phyloP scores from a whole-genome alignment of 495 filamentous ascomycete genomes.

The Penicillium maclennaniae region DNA sequence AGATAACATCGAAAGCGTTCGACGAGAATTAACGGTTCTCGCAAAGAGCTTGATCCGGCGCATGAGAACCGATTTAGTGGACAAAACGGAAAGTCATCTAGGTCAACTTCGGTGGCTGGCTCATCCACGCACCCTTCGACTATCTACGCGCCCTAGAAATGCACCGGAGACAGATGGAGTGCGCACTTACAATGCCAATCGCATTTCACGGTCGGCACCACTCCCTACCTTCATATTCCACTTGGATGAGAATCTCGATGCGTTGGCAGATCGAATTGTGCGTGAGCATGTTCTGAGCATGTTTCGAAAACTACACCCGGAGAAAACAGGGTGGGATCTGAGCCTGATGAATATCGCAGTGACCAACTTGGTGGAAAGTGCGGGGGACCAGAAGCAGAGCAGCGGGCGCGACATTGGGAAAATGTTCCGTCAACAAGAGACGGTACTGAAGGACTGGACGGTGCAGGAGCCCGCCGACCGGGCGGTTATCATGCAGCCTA shows the following conservation, averaged over 20 bases:
- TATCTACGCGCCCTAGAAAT: conserved; percentile 69
- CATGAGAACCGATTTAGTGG: conserved; percentile 73
- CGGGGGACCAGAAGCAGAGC: conserved; percentile 46
- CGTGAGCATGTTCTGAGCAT: conserved; percentile 60
- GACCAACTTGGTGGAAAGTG: conserved; percentile 72
- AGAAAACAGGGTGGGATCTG: conserved; percentile 68
- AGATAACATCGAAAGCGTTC: conserved; percentile 55
- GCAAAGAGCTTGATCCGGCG: conserved; percentile 67
- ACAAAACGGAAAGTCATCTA: conserved; percentile 38
- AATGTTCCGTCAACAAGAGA: conserved; percentile 69
- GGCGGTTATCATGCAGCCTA: conserved; percentile 12
- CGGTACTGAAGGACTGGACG: conserved; percentile 59
- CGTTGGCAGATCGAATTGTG: conserved; percentile 64
- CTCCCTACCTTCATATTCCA: conserved; percentile 68
- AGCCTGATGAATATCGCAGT: conserved; percentile 83
- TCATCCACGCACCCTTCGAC: conserved; percentile 65
- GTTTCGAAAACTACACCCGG: conserved; percentile 70
- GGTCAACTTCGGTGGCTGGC: conserved; percentile 56
- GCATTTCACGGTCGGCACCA: conserved; percentile 64
- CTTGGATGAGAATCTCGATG: conserved; percentile 52
- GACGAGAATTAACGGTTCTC: conserved; percentile 60
- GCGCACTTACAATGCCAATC: conserved; percentile 47
- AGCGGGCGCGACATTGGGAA: conserved; percentile 56
- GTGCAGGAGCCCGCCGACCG: conserved; percentile 5
- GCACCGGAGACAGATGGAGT: conserved; percentile 50